Evolutionary conservation across 331 rosid species (phyloP), one percentile per base, ranked within the genome.

Genomic region (Pyracantha coccinea): DNA sequence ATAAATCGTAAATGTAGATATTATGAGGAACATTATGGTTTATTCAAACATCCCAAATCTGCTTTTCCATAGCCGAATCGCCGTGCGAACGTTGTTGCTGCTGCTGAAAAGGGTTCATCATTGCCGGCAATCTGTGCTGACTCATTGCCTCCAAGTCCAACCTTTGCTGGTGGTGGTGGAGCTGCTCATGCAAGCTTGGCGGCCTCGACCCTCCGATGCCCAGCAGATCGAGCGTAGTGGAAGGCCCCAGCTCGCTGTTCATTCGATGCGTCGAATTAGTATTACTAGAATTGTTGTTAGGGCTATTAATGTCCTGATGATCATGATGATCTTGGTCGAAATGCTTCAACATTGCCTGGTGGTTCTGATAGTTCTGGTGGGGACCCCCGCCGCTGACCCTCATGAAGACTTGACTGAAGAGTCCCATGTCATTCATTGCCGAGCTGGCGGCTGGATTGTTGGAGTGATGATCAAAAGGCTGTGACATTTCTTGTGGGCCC

Each of bases 31-130:
- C 32, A 27, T 61, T 8, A 12, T 27, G 4, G 29, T 38, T 50
- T 16, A 12, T 32, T 86, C 86, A 89, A 69, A 86, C 86, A 83
- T 88, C 86, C 93, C 93, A 83, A 69, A 88, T 79, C 52, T 77
- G 41, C 64, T 86, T 85, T 69, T 88, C 93, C 76, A 83, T 65
- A 32, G 79, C 59, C 24, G 87, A 89, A 77, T 83, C 90, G 24
- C 87, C 88, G 54, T 61, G 87, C 4, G 92, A 82, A 76, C 85
- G 80, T 6, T 84, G 92, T 12, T 82, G 93, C 31, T 81, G 88
- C 8, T 82, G 93, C 38, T 81, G 88, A 75, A 81, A 82, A 19
- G 83, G 79, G 53, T 81, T 87, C 89, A 85, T 85, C 19, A 87
- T 75, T 32, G 68, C 23, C 21, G 81, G 86, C 63, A 78, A 21